Base-by-base conservation (phyloP, 139 green algal genomes). In the Zygnema circumcarinatum region DNA sequence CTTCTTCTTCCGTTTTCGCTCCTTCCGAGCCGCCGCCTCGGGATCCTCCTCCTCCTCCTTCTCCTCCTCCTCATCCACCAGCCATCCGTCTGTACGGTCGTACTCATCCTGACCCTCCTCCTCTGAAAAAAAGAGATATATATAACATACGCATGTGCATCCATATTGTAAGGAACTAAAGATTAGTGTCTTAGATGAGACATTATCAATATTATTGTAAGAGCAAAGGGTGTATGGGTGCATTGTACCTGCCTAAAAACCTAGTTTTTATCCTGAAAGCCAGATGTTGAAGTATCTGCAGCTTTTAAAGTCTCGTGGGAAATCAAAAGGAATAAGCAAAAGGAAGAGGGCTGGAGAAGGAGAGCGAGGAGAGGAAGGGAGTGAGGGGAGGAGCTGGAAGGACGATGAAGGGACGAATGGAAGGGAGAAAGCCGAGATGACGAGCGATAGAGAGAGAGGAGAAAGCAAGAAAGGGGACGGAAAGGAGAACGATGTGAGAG, bases 21-120 rank as follows among this genome's bases (percentile, higher is more conserved):
- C 90, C 81, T 88, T 74, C 7, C 82, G 2, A 7, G 35, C 33
- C 29, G 3, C 74, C 11, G 79, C 33, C 22, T 82, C 80, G 3
- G 2, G 16, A 21, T 86, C 81, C 25, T 40, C 68, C 36, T 39
- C 81, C 38, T 87, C 81, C 36, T 84, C 81, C 74, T 84, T 74
- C 62, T 88, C 81, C 16, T 88, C 81, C 67, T 86, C 81, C 1
- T 92, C 87, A 67, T 79, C 76, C 32, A 87, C 90, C 62, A 93
- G 76, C 41, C 89, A 93, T 20, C 88, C 88, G 82, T 93, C 90
- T 36, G 76, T 89, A 22, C 47, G 47, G 16, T 86, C 79, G 7
- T 86, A 86, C 67, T 86, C 79, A 41, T 86, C 52, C 7, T 86
- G 79, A 2, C 79, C 79, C 67, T 86, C 79, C 7, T 83, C 75